Conservation (phyloP, 495 filamentous ascomycete genomes). For the Neurospora sp. region DNA sequence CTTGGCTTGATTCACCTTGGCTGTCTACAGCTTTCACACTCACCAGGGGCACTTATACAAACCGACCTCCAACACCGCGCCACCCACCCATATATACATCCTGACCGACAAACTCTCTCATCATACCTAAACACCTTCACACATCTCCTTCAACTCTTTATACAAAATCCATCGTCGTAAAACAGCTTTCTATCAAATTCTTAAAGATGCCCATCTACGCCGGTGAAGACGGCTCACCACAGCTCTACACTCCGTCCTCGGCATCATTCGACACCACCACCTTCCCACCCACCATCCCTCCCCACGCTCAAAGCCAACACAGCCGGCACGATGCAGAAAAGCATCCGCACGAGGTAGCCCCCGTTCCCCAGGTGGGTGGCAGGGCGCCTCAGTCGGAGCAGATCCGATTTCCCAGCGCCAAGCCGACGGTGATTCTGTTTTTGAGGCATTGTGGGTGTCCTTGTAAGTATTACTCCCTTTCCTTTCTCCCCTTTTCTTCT, state of each 20-base stretch:
- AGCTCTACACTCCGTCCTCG: not conserved
- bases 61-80: not conserved
- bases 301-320: not conserved
- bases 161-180: no score
- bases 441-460: constrained; percentile 54
- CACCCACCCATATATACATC: not conserved
- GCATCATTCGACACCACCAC: not conserved
- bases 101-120: not conserved
- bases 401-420: constrained; percentile 34
- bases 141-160: not conserved
- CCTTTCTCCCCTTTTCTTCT: constrained; percentile 1
- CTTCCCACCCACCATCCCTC: not conserved
- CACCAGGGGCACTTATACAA: not conserved
- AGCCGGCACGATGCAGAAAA: not conserved
- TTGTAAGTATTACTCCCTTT: constrained; percentile 36
- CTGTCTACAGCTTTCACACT: not conserved
- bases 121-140: not conserved
- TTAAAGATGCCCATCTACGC: not conserved
- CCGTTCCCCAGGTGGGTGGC: constrained; percentile 31
- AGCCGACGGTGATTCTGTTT: constrained; percentile 45
- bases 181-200: no score
- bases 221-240: not conserved
- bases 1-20: not conserved
- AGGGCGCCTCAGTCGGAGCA: constrained; percentile 37
- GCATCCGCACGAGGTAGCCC: constrained; percentile 15